phyloP scores from a whole-genome alignment of 2,329 filamentous ascomycete genomes.

The Aspergillus tubingensis region DNA sequence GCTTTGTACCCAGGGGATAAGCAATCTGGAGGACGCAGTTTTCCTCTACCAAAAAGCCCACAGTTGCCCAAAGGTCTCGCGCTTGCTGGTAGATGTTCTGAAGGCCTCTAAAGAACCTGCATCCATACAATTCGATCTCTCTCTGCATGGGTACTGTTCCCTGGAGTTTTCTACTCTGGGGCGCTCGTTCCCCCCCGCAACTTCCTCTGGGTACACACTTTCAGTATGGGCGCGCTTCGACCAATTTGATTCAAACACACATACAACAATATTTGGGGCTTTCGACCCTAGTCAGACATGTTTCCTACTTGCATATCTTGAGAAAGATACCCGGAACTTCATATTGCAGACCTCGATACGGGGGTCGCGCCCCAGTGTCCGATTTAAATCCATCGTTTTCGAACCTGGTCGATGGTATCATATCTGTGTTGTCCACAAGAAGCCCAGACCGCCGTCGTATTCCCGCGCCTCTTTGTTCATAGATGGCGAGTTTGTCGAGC shows the following conservation, averaged over 20 bases:
- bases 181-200: constrained; percentile 77
- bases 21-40: constrained; percentile 78
- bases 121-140: constrained; percentile 92
- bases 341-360: constrained; percentile 95
- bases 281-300: constrained; percentile 91
- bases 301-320: constrained; percentile 90
- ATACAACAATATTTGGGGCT: constrained; percentile 94
- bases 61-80: constrained; percentile 55
- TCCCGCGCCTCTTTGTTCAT: constrained; percentile 87
- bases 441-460: constrained; percentile 70
- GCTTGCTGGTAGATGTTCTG: constrained; percentile 74
- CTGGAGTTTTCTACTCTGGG: constrained; percentile 87
- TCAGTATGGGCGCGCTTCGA: constrained; percentile 88
- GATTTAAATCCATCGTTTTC: constrained; percentile 84
- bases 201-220: constrained; percentile 82
- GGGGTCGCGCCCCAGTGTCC: constrained; percentile 81
- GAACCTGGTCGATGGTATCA: constrained; percentile 85
- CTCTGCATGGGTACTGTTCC: constrained; percentile 81
- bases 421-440: constrained; percentile 81
- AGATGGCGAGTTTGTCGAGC: constrained; percentile 90
- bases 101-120: constrained; percentile 74
- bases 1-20: constrained; percentile 74
- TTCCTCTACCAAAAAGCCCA: constrained; percentile 66
- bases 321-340: constrained; percentile 89
- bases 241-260: constrained; percentile 76